Evolutionary conservation across 441 rosid species (phyloP).

Genomic region (Mallotus japonicus): DNA sequence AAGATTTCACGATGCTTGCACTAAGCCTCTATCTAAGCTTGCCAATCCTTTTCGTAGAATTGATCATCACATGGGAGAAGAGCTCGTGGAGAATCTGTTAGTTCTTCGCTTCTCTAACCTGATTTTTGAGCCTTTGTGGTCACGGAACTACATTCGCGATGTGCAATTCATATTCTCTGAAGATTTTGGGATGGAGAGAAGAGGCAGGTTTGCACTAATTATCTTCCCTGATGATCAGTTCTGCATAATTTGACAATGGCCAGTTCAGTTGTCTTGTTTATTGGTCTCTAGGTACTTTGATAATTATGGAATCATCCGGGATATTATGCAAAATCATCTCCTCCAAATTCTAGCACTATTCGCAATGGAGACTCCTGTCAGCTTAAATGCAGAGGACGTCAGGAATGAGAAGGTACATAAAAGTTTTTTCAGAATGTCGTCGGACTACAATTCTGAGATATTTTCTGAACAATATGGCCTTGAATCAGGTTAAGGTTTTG

Average conservation of each 20-base stretch:
- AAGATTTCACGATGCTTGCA: background rate
- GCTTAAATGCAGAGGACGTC: slow-evolving; percentile 90
- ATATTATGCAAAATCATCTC: slow-evolving; percentile 93
- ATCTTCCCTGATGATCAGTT: background rate
- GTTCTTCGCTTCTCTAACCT: slow-evolving; percentile 94
- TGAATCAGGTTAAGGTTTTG: slow-evolving; percentile 66
- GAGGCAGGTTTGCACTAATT: slow-evolving; percentile 66
- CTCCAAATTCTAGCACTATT: slow-evolving; percentile 83
- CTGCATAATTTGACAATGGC: background rate
- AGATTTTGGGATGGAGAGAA: slow-evolving; percentile 85
- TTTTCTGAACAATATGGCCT: background rate
- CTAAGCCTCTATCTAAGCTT: background rate
- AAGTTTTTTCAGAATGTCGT: background rate
- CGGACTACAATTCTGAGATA: background rate
- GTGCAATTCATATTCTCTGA: slow-evolving; percentile 89
- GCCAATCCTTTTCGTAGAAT: slow-evolving; percentile 42
- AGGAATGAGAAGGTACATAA: slow-evolving; percentile 78
- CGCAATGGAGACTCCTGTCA: slow-evolving; percentile 95
- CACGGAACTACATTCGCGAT: slow-evolving; percentile 72
- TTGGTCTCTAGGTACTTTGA: slow-evolving; percentile 65
- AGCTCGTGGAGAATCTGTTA: slow-evolving; percentile 81
- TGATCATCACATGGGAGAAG: slow-evolving; percentile 90
- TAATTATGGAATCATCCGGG: slow-evolving; percentile 80
- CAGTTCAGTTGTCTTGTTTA: background rate
- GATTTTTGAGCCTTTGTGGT: slow-evolving; percentile 89